Base-by-base conservation (phyloP, 441 rosid species). In the Pelargonium fulgidum region DNA sequence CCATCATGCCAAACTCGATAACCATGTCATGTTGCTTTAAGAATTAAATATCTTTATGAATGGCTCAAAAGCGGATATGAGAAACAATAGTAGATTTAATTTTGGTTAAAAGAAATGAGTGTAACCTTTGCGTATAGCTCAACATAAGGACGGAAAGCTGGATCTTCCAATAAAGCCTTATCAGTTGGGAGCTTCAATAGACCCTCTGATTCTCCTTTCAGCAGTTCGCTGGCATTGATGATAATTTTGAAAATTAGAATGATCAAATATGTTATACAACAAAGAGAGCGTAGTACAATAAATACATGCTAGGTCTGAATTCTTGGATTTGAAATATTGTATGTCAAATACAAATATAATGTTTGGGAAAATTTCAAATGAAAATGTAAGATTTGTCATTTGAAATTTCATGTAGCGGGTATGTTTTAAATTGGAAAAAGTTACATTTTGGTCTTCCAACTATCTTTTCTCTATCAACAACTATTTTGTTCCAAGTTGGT, bases 161-260 rank as follows among this genome's bases (percentile, higher is more conserved):
- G 78, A 77, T 88, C 95, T 33, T 81, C 80, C 39, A 84, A 77
- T 45, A 91, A 76, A 72, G 85, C 93, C 76, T 73, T 77, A 77
- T 93, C 97, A 0, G 87, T 87, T 0, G 84, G 90, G 62, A 93
- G 95, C 68, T 83, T 80, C 70, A 93, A 71, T 67, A 93, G 76
- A 20, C 82, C 90, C 0, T 79, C 73, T 3, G 87, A 71, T 7
- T 86, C 76, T 17, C 76, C 83, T 67, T 78, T 80, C 73, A 84
- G 69, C 70, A 93, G 95, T 81, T 88, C 95, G 78, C 97, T 93
- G 76, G n/a, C 17, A 76, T 73, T 65, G 81, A 69, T 71, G 62
- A 50, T 7, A 29, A 69, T 50, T 42, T 62, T 42, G 0, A 68
- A 48, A 24, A 24, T 24, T 24, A 24, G 26, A 24, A 24, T 24